Conservation (phyloP, 306 rosid species). For the Castanea crenata region DNA sequence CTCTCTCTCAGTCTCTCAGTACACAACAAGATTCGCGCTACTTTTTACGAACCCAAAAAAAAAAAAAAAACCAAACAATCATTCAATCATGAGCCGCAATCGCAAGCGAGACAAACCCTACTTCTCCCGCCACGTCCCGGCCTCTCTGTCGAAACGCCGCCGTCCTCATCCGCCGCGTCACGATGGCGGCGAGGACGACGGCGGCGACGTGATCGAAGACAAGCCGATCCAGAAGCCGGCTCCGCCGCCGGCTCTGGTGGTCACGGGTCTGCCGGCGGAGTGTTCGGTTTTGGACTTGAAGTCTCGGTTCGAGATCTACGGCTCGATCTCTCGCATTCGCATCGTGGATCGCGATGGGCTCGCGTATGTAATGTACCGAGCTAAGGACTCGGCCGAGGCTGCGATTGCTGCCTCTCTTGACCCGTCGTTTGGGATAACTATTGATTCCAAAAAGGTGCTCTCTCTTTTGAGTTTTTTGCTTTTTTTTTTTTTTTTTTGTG, state of each 20-base stretch:
- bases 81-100: slow-evolving; percentile 60
- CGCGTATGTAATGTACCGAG: slow-evolving; percentile 64
- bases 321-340: slow-evolving; percentile 85
- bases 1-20: too few relatives aligned
- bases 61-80: too few relatives aligned
- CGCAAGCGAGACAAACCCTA: slow-evolving; percentile 74
- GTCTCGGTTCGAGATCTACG: slow-evolving; percentile 93
- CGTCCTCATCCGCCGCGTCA: slow-evolving; percentile 42
- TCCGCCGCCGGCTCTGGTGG: slow-evolving; percentile 73
- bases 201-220: slow-evolving; percentile 26
- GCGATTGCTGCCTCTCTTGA: slow-evolving; percentile 75
- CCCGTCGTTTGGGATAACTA: slow-evolving; percentile 67
- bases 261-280: slow-evolving; percentile 63
- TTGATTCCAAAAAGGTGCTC: slow-evolving; percentile 63
- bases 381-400: slow-evolving; percentile 68
- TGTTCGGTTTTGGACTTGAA: slow-evolving; percentile 92
- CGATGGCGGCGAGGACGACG: background rate
- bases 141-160: slow-evolving; percentile 33
- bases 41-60: too few relatives aligned
- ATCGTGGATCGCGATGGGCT: slow-evolving; percentile 79
- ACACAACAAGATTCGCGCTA: too few relatives aligned
- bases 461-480: background rate
- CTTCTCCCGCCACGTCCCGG: slow-evolving; percentile 48
- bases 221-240: slow-evolving; percentile 49
- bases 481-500: background rate